Base-by-base conservation (phyloP, 2,329 filamentous ascomycete species). In the Macrophomina phaseolina region DNA sequence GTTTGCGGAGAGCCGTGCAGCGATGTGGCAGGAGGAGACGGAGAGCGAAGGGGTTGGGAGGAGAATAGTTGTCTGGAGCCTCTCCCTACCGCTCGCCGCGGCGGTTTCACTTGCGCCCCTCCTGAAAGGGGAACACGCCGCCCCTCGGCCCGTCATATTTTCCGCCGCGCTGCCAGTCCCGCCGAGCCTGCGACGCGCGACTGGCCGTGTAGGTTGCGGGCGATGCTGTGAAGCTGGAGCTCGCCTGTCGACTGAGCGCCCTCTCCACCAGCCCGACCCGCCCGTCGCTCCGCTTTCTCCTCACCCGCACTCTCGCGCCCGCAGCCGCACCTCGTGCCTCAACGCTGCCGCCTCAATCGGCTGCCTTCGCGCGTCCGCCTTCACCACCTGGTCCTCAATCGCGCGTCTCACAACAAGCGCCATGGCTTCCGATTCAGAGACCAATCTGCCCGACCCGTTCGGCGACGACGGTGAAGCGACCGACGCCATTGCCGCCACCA, bases 401-500 rank as follows among this genome's bases (percentile, higher is more conserved):
- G 58, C 42, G 28, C 58, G 16, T 46, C 32, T 52, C 16, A 49
- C 40, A 49, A 58, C 62, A 67, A 48, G 70, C 64, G 67, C 71
- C 67, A 81, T 82, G 80, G 79, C 78, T 55, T 78, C 76, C 23
- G 71, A 72, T 23, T 75, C 76, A 40, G 73, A 70, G 48, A 56
- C 67, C 62, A 60, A 65, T 64, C 63, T 69, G 4, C 68, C 70
- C 8, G 71, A 77, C 67, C 68, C 73, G 65, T 71, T 78, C 63
- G 67, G 75, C 76, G 56, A 67, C 64, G 74, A 80, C 32, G 74
- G 74, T 4, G 68, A 70, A 16, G 71, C 78, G 62, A 76, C 75
- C 16, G 75, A 71, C 67, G 73, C 73, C 9, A 73, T 76, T 5
- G 71, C 74, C 14, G 73, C 74, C 18, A 73, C 56, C 48, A 63